phyloP scores from a whole-genome alignment of 2,329 filamentous ascomycete species.

The Hypoxylon sp. region DNA sequence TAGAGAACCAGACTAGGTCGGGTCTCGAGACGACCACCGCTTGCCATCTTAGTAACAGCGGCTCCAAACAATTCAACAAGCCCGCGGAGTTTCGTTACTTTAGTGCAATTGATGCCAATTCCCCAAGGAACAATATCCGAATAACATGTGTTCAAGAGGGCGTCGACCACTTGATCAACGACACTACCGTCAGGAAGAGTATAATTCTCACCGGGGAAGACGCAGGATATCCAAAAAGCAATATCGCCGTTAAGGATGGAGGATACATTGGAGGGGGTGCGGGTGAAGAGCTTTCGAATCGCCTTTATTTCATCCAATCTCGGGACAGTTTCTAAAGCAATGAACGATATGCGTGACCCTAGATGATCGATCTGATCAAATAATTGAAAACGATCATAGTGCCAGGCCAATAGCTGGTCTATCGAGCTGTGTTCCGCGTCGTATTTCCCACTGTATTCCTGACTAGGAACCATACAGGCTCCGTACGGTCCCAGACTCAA shows the following conservation, averaged over 20 bases:
- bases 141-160: slow-evolving; percentile 48
- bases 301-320: slow-evolving; percentile 73
- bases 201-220: slow-evolving; percentile 70
- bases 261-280: slow-evolving; percentile 49
- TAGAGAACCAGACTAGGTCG: slow-evolving; percentile 74
- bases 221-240: slow-evolving; percentile 74
- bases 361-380: slow-evolving; percentile 62
- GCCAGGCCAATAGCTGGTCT: slow-evolving; percentile 68
- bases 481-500: slow-evolving; percentile 77
- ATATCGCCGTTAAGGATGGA: slow-evolving; percentile 44
- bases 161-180: slow-evolving; percentile 59
- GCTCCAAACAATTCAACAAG: slow-evolving; percentile 70
- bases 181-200: slow-evolving; percentile 70
- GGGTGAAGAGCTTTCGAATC: slow-evolving; percentile 63
- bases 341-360: slow-evolving; percentile 62
- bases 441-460: slow-evolving; percentile 76
- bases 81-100: slow-evolving; percentile 71
- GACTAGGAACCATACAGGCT: slow-evolving; percentile 74
- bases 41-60: slow-evolving; percentile 59
- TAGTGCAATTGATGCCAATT: slow-evolving; percentile 78
- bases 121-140: slow-evolving; percentile 65
- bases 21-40: slow-evolving; percentile 52
- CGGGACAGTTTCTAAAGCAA: slow-evolving; percentile 77
- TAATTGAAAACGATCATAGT: slow-evolving; percentile 66
- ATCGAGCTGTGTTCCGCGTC: slow-evolving; percentile 63